Evolutionary conservation across 306 rosid species (phyloP), one percentile per base, ranked within the genome.

Genomic region (Citrullus mucosospermus): DNA sequence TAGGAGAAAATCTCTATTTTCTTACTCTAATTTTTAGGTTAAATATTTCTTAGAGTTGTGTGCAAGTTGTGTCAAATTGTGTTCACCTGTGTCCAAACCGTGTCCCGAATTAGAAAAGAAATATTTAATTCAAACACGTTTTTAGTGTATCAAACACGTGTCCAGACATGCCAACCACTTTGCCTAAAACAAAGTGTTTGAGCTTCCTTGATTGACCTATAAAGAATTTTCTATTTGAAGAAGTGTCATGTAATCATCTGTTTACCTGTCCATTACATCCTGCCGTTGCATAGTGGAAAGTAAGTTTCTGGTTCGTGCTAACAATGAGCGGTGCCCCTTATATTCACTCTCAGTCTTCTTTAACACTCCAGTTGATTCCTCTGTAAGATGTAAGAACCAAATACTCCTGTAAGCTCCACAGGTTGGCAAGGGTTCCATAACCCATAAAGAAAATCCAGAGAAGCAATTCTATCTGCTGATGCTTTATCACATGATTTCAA

Each of bases 281-380:
- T 94, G 98, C 32, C 96, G 96, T 82, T 94, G 97, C 92, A 94
- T 92, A 11, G 92, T 90, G 76, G 97, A 92, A 38, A 94, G 95
- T 34, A 94, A 88, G 86, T 89, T 89, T 77, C 96, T 84, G 46
- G 95, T 94, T 78, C 96, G 85, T 88, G 74, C 86, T 83, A 92
- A 84, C 87, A 92, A 80, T 0, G 96, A 90, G 61, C 91, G 91
- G 43, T 94, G 98, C 74, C 97, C 97, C 86, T 88, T 94, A 78
- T 94, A 90, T 87, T 94, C 98, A 84, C 91, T 82, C 81, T 92
- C 98, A 55, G 97, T 95, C 86, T 86, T 94, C 74, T 78, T 86
- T 57, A 94, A 84, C 43, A 89, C 96, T 74, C 92, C 93, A 1
- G 97, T 90, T 61, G 98, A 92, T 78, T 90, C 98, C 59, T 92